Evolutionary conservation across 345 rosid species (phyloP).

Genomic region (Firmiana major): DNA sequence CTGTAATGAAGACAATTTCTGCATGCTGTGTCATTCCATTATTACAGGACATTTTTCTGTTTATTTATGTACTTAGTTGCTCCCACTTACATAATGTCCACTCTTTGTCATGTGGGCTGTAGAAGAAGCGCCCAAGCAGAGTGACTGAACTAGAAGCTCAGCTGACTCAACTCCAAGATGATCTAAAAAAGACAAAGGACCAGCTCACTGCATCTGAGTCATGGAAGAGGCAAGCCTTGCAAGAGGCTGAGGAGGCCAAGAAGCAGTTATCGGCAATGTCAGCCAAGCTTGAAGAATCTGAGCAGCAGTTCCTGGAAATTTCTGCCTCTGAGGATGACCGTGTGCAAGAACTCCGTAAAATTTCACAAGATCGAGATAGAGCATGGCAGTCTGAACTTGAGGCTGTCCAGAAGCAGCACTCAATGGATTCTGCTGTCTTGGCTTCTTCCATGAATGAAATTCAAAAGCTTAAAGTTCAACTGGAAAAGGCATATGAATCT

Average conservation of each 20-base stretch:
- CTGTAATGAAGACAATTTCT: not conserved
- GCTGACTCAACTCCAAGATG: slow-evolving; percentile 73
- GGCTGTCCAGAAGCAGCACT: slow-evolving; percentile 83
- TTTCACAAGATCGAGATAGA: slow-evolving; percentile 86
- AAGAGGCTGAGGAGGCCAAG: slow-evolving; percentile 77
- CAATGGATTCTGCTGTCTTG: slow-evolving; percentile 74
- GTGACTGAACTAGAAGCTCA: slow-evolving; percentile 63
- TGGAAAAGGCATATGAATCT: slow-evolving; percentile 58
- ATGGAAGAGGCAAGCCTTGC: slow-evolving; percentile 58
- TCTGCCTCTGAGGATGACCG: slow-evolving; percentile 77
- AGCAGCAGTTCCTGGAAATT: slow-evolving; percentile 66
- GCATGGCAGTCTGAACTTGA: slow-evolving; percentile 97
- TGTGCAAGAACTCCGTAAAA: slow-evolving; percentile 70
- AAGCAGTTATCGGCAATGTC: slow-evolving; percentile 48
- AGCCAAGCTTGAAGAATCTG: slow-evolving; percentile 54
- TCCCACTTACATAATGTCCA: slow-evolving; percentile 9
- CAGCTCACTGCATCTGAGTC: slow-evolving; percentile 70
- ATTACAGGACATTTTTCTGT: not conserved
- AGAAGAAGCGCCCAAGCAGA: slow-evolving; percentile 58
- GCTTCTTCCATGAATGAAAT: slow-evolving; percentile 84
- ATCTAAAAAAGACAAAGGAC: slow-evolving; percentile 73
- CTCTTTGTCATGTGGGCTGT: slow-evolving; percentile 23
- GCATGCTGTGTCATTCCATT: not conserved
- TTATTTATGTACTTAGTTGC: too few relatives aligned
- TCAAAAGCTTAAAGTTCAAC: slow-evolving; percentile 80